Base-by-base conservation (phyloP, 148 eudicot genomes). In the Selenicereus undatus region DNA sequence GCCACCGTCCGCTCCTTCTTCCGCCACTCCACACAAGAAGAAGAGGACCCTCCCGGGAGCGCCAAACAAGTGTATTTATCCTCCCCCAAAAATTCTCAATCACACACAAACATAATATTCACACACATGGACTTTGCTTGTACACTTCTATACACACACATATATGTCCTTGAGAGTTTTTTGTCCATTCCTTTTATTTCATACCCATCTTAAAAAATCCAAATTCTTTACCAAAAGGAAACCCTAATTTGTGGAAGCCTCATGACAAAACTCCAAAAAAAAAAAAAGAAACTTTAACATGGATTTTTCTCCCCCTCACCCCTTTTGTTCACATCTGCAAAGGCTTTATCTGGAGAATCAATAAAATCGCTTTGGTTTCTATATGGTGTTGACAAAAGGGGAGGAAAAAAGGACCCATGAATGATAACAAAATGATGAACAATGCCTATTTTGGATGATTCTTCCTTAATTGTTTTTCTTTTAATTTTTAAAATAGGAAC, bases 21-120 rank as follows among this genome's bases (percentile, higher is more conserved):
- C 71, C 8, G 71, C 71, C 0, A 80, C 83, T 9, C 88, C 78
- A 29, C 82, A 51, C 27, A 88, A 88, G 87, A 88, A 86, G 80
- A 86, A 82, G 79, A 83, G 88, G 78, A 84, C 77, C 80, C 86
- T 77, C 42, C 88, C 90, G n/a, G 90, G 90, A 58, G 77, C 86
- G 68, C 84, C 88, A 86, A 80, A 84, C 90, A 88, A 88, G 83
- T 88, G 81, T 83, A 66, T 36, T 66, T 10, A 66, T 75, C 78
- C 83, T 74, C 18, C 60, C 60, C 39, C 58, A 13, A 75, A 80
- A 83, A 65, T 71, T 80, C 62, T 80, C 71, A 66, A 27, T 66
- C 71, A 66, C 71, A 66, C 32, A 27, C 71, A n/a, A 64, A 0
- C 26, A 8, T 51, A 60, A 43, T 17, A 71, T 2, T n/a, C 70